phyloP scores from a whole-genome alignment of 257 asterid genomes.

The Ligustrum vulgare region DNA sequence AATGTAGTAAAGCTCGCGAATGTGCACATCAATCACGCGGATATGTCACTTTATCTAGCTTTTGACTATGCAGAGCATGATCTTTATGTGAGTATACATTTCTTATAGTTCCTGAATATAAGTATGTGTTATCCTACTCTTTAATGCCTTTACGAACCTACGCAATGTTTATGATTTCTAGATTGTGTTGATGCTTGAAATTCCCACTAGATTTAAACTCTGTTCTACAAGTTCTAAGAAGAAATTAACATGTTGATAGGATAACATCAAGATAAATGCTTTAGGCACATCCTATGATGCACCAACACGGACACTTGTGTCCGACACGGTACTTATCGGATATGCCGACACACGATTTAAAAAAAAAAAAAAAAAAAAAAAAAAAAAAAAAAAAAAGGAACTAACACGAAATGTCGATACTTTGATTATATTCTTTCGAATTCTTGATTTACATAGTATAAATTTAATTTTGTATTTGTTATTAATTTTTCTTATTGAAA shows the following conservation, averaged over 20 bases:
- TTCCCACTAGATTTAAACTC: not conserved
- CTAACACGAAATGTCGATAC: no score
- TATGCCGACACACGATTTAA: no score
- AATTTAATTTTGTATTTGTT: no score
- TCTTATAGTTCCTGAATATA: slow-evolving; percentile 15
- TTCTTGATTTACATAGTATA: no score
- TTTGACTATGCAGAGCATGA: slow-evolving; percentile 98
- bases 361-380: no score
- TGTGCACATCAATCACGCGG: slow-evolving; percentile 90
- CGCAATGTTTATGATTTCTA: slow-evolving; percentile 6
- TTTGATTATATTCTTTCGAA: no score
- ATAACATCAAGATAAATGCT: not conserved
- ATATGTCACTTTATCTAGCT: slow-evolving; percentile 95
- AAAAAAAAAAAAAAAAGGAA: no score
- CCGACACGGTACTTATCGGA: no score
- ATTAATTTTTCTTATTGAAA: no score
- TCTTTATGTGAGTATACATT: slow-evolving; percentile 74
- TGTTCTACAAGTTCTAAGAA: not conserved
- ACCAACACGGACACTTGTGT: no score
- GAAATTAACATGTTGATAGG: not conserved
- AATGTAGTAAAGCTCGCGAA: slow-evolving; percentile 95
- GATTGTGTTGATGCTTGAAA: not conserved
- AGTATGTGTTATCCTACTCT: not conserved
- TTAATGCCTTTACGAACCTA: slow-evolving; percentile 12
- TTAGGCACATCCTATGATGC: no score